Conservation (phyloP, 2,329 filamentous ascomycete genomes). For the Cercospora sp. region DNA sequence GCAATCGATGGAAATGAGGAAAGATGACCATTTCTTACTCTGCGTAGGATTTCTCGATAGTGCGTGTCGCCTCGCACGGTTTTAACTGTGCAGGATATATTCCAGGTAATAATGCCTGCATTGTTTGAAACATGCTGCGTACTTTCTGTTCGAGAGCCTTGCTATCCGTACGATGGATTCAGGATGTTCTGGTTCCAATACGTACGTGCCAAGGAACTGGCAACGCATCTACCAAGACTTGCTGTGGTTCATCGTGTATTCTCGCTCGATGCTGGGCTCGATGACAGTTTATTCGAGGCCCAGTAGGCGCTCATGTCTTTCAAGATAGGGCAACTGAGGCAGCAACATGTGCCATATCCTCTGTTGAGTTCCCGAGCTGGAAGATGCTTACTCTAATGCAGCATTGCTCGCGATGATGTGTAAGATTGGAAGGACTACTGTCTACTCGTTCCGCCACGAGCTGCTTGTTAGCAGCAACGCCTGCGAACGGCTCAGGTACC, state of each 20-base stretch:
- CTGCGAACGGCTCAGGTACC: background rate
- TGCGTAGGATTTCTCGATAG: background rate
- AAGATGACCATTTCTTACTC: too few relatives aligned
- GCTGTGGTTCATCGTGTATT: too few relatives aligned
- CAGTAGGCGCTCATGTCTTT: too few relatives aligned
- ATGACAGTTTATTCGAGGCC: too few relatives aligned
- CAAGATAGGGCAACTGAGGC: too few relatives aligned
- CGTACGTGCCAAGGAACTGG: background rate
- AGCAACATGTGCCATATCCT: too few relatives aligned
- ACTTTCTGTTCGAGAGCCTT: background rate
- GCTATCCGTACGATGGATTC: background rate
- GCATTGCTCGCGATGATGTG: too few relatives aligned
- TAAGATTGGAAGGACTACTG: background rate
- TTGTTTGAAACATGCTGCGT: background rate
- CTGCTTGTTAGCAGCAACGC: background rate
- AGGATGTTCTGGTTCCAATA: background rate
- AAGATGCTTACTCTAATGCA: too few relatives aligned
- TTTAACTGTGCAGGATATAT: background rate
- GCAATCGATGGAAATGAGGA: background rate
- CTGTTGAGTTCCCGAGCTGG: too few relatives aligned
- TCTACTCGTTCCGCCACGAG: background rate
- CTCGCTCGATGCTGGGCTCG: too few relatives aligned
- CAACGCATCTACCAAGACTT: background rate
- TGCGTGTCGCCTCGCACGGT: background rate
- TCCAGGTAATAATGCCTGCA: background rate